Evolutionary conservation across 1,139 yeast genomes (phyloP).

Genomic region (Geotrichum histeridarum): DNA sequence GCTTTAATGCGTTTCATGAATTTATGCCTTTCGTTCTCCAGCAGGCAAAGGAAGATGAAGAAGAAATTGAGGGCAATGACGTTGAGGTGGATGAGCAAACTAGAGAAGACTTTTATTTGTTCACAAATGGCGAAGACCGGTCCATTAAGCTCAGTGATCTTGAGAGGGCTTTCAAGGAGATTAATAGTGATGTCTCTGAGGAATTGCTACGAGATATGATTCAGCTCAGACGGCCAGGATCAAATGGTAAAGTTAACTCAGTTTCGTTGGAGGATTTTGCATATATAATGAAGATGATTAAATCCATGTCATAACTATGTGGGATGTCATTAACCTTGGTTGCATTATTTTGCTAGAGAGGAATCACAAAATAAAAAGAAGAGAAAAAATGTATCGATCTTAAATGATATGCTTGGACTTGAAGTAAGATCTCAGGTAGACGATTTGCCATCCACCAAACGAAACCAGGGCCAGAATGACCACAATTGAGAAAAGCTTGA

Average conservation of each 20-base stretch:
- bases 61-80: background rate
- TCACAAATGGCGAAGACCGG: conserved; percentile 16
- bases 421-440: conserved; percentile 87
- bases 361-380: background rate
- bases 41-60: conserved; percentile 1
- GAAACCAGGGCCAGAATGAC: conserved; percentile 64
- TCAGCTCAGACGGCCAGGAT: background rate
- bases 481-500: conserved; percentile 72
- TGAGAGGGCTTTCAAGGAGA: conserved; percentile 9
- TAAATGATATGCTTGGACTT: conserved; percentile 88
- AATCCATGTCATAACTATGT: background rate
- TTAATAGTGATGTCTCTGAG: conserved; percentile 5
- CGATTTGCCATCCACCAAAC: conserved; percentile 87
- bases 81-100: background rate
- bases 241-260: background rate
- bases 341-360: background rate
- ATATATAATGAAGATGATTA: conserved; percentile 11
- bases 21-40: conserved; percentile 3
- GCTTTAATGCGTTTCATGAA: conserved; percentile 1
- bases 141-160: conserved; percentile 13
- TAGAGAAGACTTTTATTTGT: conserved; percentile 13
- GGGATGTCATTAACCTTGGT: background rate
- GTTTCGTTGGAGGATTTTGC: conserved; percentile 13
- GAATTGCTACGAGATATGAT: conserved; percentile 11
- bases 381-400: conserved; percentile 15